phyloP scores from a whole-genome alignment of 2,329 filamentous ascomycete species.

The Emydomyces testavorans region DNA sequence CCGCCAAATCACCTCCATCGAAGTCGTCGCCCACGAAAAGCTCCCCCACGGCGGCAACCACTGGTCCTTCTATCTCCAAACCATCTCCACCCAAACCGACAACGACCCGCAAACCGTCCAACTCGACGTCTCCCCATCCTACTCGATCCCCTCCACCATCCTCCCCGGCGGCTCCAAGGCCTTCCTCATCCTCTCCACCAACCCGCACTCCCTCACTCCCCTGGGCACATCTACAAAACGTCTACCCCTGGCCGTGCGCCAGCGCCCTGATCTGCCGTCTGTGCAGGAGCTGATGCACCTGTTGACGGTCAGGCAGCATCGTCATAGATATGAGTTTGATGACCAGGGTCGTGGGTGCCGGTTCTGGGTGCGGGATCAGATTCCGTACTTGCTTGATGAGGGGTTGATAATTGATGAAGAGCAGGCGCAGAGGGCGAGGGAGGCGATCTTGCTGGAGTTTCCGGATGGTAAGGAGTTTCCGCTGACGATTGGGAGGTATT shows the following conservation, averaged over 20 bases:
- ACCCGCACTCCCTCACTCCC: not conserved
- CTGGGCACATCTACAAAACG: not conserved
- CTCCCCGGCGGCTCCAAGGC: constrained; percentile 9
- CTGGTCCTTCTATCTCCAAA: constrained; percentile 13
- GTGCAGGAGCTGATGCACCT: constrained; percentile 4
- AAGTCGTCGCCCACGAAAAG: constrained; percentile 8
- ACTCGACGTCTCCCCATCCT: constrained; percentile 9
- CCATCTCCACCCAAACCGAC: not conserved
- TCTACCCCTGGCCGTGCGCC: not conserved
- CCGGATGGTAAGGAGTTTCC: constrained; percentile 8
- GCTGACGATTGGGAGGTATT: constrained; percentile 6
- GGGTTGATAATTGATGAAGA: constrained; percentile 3
- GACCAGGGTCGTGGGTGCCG: constrained; percentile 5
- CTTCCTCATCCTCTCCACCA: constrained; percentile 6
- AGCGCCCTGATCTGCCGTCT: not conserved
- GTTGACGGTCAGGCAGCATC: constrained; percentile 4
- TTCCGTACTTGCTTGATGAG: constrained; percentile 6
- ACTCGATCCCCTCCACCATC: constrained; percentile 6
- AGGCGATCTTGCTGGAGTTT: constrained; percentile 7
- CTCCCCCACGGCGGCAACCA: constrained; percentile 9
- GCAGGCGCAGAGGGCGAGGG: constrained; percentile 1
- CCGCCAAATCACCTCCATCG: constrained; percentile 7
- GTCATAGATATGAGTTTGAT: constrained; percentile 9
- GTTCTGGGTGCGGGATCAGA: constrained; percentile 11
- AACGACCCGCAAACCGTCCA: constrained; percentile 9